Evolutionary conservation across 2,329 filamentous ascomycete species (phyloP).

Genomic region (Fonsecaea nubica): DNA sequence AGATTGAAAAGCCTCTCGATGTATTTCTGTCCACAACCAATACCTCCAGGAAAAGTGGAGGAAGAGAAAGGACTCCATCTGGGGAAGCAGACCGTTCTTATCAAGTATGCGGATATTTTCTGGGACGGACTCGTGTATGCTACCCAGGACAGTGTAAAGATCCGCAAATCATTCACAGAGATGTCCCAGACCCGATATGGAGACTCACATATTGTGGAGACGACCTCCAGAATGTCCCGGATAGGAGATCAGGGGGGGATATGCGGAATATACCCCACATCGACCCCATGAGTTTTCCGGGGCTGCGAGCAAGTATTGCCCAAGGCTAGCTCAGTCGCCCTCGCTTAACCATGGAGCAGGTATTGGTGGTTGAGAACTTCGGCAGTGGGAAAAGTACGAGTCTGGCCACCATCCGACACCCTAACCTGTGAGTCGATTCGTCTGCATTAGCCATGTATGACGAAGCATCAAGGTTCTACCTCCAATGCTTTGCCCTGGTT

Average conservation of each 20-base stretch:
- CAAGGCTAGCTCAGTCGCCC: not conserved
- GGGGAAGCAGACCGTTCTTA: conserved; percentile 10
- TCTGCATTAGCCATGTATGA: conserved; percentile 9
- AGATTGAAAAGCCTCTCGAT: not conserved
- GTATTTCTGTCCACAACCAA: not conserved
- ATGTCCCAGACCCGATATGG: not conserved
- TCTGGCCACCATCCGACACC: not conserved
- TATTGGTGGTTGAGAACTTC: not conserved
- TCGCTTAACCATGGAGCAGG: not conserved
- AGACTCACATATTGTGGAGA: not conserved
- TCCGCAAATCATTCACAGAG: not conserved
- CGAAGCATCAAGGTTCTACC: not conserved
- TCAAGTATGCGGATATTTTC: not conserved
- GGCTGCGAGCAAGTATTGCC: not conserved
- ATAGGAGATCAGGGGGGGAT: conserved; percentile 6
- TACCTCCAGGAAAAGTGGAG: not conserved
- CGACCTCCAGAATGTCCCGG: conserved; percentile 11
- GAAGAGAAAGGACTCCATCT: conserved; percentile 3
- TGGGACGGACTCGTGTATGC: not conserved
- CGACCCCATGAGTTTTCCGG: conserved; percentile 16
- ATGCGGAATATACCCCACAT: conserved; percentile 16
- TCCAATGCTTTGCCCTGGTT: not conserved
- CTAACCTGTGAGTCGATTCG: not conserved
- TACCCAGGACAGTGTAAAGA: conserved; percentile 1
- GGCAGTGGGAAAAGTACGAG: not conserved